Base-by-base conservation (phyloP, 2,329 filamentous ascomycete species). In the Claviceps pazoutovae region DNA sequence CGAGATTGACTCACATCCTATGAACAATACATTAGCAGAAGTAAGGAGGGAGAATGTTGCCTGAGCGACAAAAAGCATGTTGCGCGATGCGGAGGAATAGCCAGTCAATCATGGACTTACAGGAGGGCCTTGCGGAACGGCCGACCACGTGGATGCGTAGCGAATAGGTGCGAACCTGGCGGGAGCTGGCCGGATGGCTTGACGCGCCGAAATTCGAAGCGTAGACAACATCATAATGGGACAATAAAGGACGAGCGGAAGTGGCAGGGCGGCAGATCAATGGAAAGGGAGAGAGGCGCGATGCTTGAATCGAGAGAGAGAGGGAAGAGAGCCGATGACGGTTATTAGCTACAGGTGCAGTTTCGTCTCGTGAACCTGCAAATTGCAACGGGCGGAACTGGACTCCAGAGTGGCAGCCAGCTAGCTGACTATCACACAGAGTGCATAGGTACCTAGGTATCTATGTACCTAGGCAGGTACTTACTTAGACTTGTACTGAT, bases 121-220 rank as follows among this genome's bases (percentile, higher is more conserved):
- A 66, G 91, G 90, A 79, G 91, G 91, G 58, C 91, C 91, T 73
- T 96, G 88, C 60, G 88, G 84, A 52, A 97, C 88, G 64, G 86
- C 85, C 65, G 87, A 81, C 90, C 91, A 97, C 60, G 86, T 87
- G 55, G 89, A 95, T 60, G 80, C 83, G 58, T 83, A 68, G 57
- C 76, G 79, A 52, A 69, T 59, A 57, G 67, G 68, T 53, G 67
- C 64, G 47, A 71, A 62, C 59, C 66, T 67, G 59, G 70, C 60
- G 56, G 68, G 62, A 45, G 68, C 65, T 55, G 66, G 64, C 56
- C 68, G 70, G 56, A 68, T 66, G 60, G 68, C 72, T 63, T 72
- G 74, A 61, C 78, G 72, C 64, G 72, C 69, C 57, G 72, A 74
- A 58, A 76, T 62, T 67, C 76, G 73, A 58, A 79, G 66, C 53